Evolutionary conservation across 2,329 filamentous ascomycete genomes (phyloP), one percentile per base, ranked within the genome.

Genomic region (Fusarium humuli): DNA sequence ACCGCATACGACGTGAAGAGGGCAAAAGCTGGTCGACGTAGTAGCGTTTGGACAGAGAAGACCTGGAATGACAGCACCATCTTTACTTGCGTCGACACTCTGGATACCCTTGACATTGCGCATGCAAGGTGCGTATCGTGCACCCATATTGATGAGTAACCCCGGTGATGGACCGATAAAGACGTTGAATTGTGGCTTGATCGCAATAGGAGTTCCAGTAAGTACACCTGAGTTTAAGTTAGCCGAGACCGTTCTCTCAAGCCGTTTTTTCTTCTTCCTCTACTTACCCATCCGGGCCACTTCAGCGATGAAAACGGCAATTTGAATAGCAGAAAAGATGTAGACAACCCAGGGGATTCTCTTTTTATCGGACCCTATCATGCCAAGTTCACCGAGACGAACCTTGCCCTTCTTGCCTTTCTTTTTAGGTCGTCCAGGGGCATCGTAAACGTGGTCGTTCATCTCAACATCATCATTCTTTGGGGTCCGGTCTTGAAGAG

Each of bases 151-250:
- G 83, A 98, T 97, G 75, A 97, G 88, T 25, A 98, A 89, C 73
- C 94, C 93, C 3, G 91, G 88, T 7, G 94, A 97, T 2, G 96
- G 96, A 0, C 96, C 96, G 76, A 99, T 97, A 94, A 99, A 97
- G 62, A 93, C 92, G 81, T 98, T 99, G 83, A 99, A 97, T 18
- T 86, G 87, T 3, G 96, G 96, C 59, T 95, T 88, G 55, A 90
- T 94, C 82, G 90, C 87, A 76, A 94, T 93, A 22, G 91, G 87
- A 25, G 91, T 91, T 57, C 92, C 92, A 2, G 95, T 98, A 30
- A 94, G 82, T 72, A 91, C 86, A 55, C 86, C 92, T 94, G 69
- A 14, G 6, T 45, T 45, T n/a, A 20, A 41, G 63, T 61, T 30
- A 68, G 71, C 69, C 54, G 61, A 61, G 25, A 42, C 42, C 32